A percentile compares a stretch with the other conserved stretches of the same genome.
Evolutionary conservation across 2,329 filamentous ascomycete species (phyloP).

Genomic region (Ophiostoma novo-ulmi): DNA sequence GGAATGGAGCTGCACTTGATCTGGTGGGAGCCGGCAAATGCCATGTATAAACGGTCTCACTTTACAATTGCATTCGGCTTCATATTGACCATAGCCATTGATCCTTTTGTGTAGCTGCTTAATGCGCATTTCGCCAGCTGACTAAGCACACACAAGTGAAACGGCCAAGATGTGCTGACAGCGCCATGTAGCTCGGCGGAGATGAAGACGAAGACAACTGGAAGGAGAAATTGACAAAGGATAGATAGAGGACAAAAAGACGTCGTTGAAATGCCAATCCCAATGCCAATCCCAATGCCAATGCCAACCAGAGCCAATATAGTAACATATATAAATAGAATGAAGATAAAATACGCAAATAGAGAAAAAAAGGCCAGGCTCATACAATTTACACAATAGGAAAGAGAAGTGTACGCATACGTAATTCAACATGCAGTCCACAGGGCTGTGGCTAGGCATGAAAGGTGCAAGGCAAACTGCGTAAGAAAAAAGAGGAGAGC

Average conservation of each 20-base stretch:
- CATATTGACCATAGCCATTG: too few relatives aligned
- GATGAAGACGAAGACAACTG: background rate
- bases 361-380: background rate
- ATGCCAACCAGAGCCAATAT: too few relatives aligned
- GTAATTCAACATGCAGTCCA: conserved; percentile 13
- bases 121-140: background rate
- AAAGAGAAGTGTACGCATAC: conserved; percentile 2
- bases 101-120: too few relatives aligned
- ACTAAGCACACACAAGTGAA: background rate
- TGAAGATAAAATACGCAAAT: background rate
- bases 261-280: background rate
- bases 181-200: background rate
- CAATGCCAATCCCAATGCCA: too few relatives aligned
- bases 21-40: background rate
- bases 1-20: background rate
- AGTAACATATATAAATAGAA: background rate
- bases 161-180: background rate
- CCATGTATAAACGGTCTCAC: background rate
- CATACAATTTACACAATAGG: background rate
- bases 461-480: conserved; percentile 10
- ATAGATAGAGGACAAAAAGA: background rate
- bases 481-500: background rate
- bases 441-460: conserved; percentile 4
- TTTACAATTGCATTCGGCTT: background rate
- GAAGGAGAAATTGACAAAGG: too few relatives aligned